These are phyloP conservation scores for Saccharata proteae DNA, from an alignment of 2,329 filamentous ascomycete genomes.

Conservation along the genomic window DNA sequence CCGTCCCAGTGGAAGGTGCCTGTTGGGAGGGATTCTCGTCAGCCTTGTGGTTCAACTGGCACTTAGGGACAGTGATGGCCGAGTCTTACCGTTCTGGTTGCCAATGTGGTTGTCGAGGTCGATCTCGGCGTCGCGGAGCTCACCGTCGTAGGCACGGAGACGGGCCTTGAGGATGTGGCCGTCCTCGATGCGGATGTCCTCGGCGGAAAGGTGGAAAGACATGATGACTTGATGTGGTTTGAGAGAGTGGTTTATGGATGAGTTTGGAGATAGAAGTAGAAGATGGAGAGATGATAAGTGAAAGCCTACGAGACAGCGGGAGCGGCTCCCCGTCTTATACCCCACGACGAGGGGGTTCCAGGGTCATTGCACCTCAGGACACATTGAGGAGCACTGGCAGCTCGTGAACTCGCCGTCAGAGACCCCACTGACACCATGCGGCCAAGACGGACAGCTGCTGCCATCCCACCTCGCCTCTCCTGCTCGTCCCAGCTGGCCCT, in stretches of 20 bases:
- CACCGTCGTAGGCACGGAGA: constrained; percentile 31
- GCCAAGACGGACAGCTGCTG: too few relatives aligned
- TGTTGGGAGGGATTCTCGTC: not conserved
- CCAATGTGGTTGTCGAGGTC: constrained; percentile 41
- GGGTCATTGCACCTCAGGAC: too few relatives aligned
- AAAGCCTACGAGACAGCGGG: too few relatives aligned
- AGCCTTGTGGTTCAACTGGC: constrained; percentile 17
- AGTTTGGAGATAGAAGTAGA: too few relatives aligned
- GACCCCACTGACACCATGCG: too few relatives aligned
- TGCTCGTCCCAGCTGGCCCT: too few relatives aligned
- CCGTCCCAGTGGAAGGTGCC: constrained; percentile 11
- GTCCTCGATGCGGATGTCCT: constrained; percentile 38
- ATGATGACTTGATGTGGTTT: constrained; percentile 16
- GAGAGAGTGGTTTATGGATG: constrained; percentile 1
- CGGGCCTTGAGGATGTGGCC: constrained; percentile 36
- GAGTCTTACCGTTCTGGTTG: constrained; percentile 36
- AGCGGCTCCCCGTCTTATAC: too few relatives aligned
- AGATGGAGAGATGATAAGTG: too few relatives aligned
- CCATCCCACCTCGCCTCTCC: too few relatives aligned
- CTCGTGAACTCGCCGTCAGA: too few relatives aligned
- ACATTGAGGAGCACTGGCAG: too few relatives aligned
- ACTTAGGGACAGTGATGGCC: constrained; percentile 16
- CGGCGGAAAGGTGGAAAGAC: constrained; percentile 40
- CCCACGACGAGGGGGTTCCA: too few relatives aligned
- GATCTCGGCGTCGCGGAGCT: constrained; percentile 32